phyloP scores from a whole-genome alignment of 2,329 filamentous ascomycete genomes.

The Huntiella decipiens region DNA sequence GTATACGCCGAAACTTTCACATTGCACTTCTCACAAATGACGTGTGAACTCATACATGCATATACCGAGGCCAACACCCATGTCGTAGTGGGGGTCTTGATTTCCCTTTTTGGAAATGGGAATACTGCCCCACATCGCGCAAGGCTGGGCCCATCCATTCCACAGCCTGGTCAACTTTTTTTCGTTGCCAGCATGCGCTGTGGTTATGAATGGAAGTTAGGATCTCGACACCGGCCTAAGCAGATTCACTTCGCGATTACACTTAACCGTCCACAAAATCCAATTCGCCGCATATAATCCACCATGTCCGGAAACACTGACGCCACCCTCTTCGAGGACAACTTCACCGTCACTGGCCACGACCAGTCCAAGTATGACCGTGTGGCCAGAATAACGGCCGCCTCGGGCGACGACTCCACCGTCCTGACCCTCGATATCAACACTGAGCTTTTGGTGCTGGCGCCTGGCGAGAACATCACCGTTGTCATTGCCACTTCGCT shows the following conservation, averaged over 20 bases:
- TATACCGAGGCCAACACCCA: background rate
- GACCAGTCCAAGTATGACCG: slow-evolving; percentile 89
- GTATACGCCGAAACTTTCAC: background rate
- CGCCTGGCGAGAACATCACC: slow-evolving; percentile 54
- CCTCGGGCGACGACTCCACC: slow-evolving; percentile 54
- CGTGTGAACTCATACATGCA: background rate
- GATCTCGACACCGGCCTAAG: background rate
- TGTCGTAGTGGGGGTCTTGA: slow-evolving; percentile 6
- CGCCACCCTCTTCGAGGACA: slow-evolving; percentile 83
- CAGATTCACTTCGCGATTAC: background rate
- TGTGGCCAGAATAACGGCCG: slow-evolving; percentile 67
- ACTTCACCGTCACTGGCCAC: slow-evolving; percentile 62
- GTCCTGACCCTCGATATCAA: slow-evolving; percentile 83
- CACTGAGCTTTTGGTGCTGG: slow-evolving; percentile 44
- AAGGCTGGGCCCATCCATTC: slow-evolving; percentile 3
- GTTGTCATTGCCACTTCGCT: slow-evolving; percentile 73
- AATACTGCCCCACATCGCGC: slow-evolving; percentile 3
- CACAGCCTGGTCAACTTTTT: slow-evolving; percentile 6
- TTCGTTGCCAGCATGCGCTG: background rate
- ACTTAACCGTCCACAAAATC: background rate
- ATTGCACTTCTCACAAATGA: background rate
- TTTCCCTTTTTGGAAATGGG: background rate
- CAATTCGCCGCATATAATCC: background rate
- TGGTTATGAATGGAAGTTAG: too few relatives aligned
- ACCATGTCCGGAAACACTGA: slow-evolving; percentile 48